Evolutionary conservation across 306 rosid genomes (phyloP), one percentile per base, ranked within the genome.

Genomic region (Lithocarpus polystachyus): DNA sequence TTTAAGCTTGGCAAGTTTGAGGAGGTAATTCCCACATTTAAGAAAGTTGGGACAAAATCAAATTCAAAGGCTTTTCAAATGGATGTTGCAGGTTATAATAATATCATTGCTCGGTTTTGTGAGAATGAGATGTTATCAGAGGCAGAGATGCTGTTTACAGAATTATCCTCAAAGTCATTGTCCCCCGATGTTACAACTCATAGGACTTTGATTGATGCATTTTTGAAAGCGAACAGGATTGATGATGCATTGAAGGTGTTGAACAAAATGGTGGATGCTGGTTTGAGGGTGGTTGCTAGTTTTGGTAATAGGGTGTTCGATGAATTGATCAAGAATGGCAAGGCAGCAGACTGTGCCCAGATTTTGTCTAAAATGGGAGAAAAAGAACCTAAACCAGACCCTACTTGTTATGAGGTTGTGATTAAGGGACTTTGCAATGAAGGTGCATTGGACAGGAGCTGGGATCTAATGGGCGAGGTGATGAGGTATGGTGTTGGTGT

Each of bases 31-130:
- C 82, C 88, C 0, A 90, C 97, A 54, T 95, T 95, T 59, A 86
- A 84, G 86, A 95, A 90, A 88, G 97, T 86, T 33, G 99, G 98
- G 24, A 84, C 93, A 0, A 87, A 84, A 64, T 79, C 83, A 40
- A 93, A 93, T 71, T 95, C 98, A 0, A 91, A 80, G 86, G 89
- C 97, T 71, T 95, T 92, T 80, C 81, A 91, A 19, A 95, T 95
- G 99, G 99, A 95, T 28, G 99, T 91, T 81, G 91, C 97, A 0
- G 99, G 99, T 53, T 95, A 86, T 78, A 93, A 90, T 75, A 95
- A 95, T 80, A 90, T 93, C 85, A 90, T 95, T 72, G 74, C 93
- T 14, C 86, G 92, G 73, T 90, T 84, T 80, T 91, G 93, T 83
- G 98, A 93, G 83, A 83, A 80, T 62, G 97, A 82, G 80, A 89